Conservation (phyloP, 176 grass and related monocot genomes). For the Raddia distichophylla region DNA sequence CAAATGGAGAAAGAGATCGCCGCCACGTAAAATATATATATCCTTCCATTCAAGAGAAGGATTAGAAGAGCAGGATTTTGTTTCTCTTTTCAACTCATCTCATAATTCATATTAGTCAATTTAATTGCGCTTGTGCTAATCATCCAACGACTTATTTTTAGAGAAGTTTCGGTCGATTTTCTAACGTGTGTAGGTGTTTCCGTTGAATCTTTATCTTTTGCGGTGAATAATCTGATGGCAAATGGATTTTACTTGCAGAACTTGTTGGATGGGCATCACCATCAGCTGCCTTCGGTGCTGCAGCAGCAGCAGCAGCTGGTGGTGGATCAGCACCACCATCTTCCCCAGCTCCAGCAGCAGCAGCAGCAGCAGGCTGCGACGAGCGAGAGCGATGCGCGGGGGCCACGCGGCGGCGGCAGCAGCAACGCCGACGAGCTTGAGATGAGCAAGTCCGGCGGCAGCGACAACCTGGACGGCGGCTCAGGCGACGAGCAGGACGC, state of each 20-base stretch:
- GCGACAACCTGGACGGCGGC: constrained; percentile 65
- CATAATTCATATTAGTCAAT: too few species aligned
- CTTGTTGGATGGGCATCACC: constrained; percentile 53
- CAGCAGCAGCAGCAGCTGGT: constrained; percentile 36
- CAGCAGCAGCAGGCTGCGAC: constrained; percentile 46
- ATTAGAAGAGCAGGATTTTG: too few species aligned
- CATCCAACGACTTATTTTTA: too few species aligned
- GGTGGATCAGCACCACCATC: constrained; percentile 60
- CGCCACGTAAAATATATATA: too few species aligned
- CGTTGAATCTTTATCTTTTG: too few species aligned
- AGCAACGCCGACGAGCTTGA: constrained; percentile 40
- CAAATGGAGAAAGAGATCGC: too few species aligned
- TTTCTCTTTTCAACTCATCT: too few species aligned
- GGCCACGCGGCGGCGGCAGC: constrained; percentile 38
- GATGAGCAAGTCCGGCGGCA: constrained; percentile 83
- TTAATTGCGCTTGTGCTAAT: too few species aligned
- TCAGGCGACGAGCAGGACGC: constrained; percentile 62
- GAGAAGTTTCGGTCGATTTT: too few species aligned
- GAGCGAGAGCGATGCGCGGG: constrained; percentile 50
- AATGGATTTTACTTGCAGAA: constrained; percentile 22
- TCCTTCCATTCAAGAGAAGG: too few species aligned
- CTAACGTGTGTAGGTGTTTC: too few species aligned
- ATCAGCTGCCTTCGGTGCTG: constrained; percentile 41
- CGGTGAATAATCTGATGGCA: too few species aligned
- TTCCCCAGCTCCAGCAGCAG: constrained; percentile 57